phyloP scores from a whole-genome alignment of 2,329 filamentous ascomycete species.

The Aspergillus ustus region DNA sequence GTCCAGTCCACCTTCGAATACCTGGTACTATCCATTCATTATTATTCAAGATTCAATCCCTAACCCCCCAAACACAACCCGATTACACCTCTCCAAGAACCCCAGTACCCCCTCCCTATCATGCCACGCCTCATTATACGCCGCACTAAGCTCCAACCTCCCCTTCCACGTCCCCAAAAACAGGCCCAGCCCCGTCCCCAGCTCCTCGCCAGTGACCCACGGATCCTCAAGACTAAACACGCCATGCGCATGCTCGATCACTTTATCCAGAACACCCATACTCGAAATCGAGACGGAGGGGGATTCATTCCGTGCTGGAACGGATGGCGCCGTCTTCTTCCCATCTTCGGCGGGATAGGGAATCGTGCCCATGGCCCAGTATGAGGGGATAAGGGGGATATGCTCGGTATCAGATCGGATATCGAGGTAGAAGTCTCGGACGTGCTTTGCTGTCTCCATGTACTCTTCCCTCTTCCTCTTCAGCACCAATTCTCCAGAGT shows the following conservation, averaged over 20 bases:
- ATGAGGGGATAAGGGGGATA: slow-evolving; percentile 22
- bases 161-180: slow-evolving; percentile 48
- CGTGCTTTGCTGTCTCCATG: slow-evolving; percentile 1
- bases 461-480: slow-evolving; percentile 9
- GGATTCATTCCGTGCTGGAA: slow-evolving; percentile 24
- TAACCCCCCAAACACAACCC: neutral
- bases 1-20: too few species aligned
- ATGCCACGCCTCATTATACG: slow-evolving; percentile 53
- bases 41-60: neutral
- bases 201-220: slow-evolving; percentile 54
- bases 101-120: slow-evolving; percentile 23
- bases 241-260: slow-evolving; percentile 35
- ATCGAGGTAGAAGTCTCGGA: slow-evolving; percentile 24
- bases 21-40: too few species aligned
- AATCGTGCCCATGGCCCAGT: slow-evolving; percentile 25
- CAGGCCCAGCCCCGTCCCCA: slow-evolving; percentile 43
- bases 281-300: slow-evolving; percentile 33
- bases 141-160: slow-evolving; percentile 43
- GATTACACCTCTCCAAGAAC: slow-evolving; percentile 25
- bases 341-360: slow-evolving; percentile 15
- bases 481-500: too few species aligned
- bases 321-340: slow-evolving; percentile 6
- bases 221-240: slow-evolving; percentile 38
- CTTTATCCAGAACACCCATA: slow-evolving; percentile 37
- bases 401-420: slow-evolving; percentile 28